These are phyloP conservation scores for Penicillium cosmopolitanum DNA, from an alignment of 495 filamentous ascomycete genomes.

Conservation along the genomic window DNA sequence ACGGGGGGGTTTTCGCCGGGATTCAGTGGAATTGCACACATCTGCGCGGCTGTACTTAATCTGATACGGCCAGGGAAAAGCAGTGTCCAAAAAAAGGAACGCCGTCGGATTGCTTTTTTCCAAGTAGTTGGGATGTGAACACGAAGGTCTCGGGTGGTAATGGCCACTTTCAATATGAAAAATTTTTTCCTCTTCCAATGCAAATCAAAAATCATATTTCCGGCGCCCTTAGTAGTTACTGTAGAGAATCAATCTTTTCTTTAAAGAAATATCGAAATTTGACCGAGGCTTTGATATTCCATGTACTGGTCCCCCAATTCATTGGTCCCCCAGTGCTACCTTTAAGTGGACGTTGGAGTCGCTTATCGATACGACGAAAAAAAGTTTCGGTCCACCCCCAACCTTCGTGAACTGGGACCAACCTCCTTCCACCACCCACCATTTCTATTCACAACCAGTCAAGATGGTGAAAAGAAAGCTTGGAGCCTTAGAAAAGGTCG, in stretches of 20 bases:
- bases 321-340: too few relatives aligned
- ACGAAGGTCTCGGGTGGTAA: slow-evolving; percentile 46
- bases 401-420: slow-evolving; percentile 15
- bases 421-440: slow-evolving; percentile 23
- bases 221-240: not conserved
- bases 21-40: slow-evolving; percentile 53
- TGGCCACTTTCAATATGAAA: slow-evolving; percentile 39
- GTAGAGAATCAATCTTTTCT: too few relatives aligned
- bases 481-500: slow-evolving; percentile 90
- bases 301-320: too few relatives aligned
- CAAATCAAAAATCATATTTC: not conserved
- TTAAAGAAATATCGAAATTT: too few relatives aligned
- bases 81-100: slow-evolving; percentile 44
- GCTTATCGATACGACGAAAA: slow-evolving; percentile 53
- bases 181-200: slow-evolving; percentile 34
- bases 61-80: slow-evolving; percentile 48
- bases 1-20: slow-evolving; percentile 52
- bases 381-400: slow-evolving; percentile 38
- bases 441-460: slow-evolving; percentile 10
- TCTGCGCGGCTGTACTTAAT: slow-evolving; percentile 52
- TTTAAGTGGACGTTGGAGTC: not conserved
- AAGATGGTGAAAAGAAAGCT: slow-evolving; percentile 83
- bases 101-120: slow-evolving; percentile 50
- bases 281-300: too few relatives aligned
- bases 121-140: slow-evolving; percentile 52